Percentiles rank a stretch among this genome's conserved stretches.
These are phyloP conservation scores for Fusarium albidum DNA, from an alignment of 2,329 filamentous ascomycete species.

Conservation along the genomic window DNA sequence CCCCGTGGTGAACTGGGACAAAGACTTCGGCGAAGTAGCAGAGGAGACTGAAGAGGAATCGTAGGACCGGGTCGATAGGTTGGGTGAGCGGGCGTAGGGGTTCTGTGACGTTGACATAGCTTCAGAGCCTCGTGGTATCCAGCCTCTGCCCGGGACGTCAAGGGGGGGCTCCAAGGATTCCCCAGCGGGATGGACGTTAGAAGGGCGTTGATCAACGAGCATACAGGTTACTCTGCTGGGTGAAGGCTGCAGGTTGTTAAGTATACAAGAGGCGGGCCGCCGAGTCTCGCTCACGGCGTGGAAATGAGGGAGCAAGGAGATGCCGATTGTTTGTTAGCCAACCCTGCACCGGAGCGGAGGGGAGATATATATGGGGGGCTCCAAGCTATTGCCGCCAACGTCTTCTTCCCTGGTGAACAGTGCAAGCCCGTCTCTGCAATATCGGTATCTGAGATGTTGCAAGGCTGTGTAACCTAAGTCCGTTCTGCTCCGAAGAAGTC, in stretches of 20 bases:
- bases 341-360: slow-evolving; percentile 24
- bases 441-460: slow-evolving; percentile 31
- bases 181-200: slow-evolving; percentile 28
- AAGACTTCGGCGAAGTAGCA: slow-evolving; percentile 65
- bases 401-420: slow-evolving; percentile 24
- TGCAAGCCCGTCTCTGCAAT: slow-evolving; percentile 25
- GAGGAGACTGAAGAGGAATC: slow-evolving; percentile 71
- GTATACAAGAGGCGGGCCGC: slow-evolving; percentile 26
- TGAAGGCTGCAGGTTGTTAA: slow-evolving; percentile 29
- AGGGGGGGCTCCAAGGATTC: slow-evolving; percentile 28
- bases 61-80: slow-evolving; percentile 68
- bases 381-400: slow-evolving; percentile 22
- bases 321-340: slow-evolving; percentile 33
- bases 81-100: slow-evolving; percentile 67
- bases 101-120: slow-evolving; percentile 64
- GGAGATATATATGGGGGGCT: too few relatives aligned
- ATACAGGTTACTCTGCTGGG: slow-evolving; percentile 36
- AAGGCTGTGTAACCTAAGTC: slow-evolving; percentile 33
- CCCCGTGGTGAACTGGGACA: slow-evolving; percentile 60
- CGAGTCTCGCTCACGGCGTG: slow-evolving; percentile 16
- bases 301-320: slow-evolving; percentile 22
- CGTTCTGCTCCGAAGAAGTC: slow-evolving; percentile 29
- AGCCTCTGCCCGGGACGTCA: slow-evolving; percentile 23
- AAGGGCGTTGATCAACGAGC: slow-evolving; percentile 35
- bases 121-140: slow-evolving; percentile 24